A percentile compares a stretch with the other conserved stretches of the same genome.
Conservation (phyloP, 768 basidiomycete species). For the Paxillus rubicundulus region DNA sequence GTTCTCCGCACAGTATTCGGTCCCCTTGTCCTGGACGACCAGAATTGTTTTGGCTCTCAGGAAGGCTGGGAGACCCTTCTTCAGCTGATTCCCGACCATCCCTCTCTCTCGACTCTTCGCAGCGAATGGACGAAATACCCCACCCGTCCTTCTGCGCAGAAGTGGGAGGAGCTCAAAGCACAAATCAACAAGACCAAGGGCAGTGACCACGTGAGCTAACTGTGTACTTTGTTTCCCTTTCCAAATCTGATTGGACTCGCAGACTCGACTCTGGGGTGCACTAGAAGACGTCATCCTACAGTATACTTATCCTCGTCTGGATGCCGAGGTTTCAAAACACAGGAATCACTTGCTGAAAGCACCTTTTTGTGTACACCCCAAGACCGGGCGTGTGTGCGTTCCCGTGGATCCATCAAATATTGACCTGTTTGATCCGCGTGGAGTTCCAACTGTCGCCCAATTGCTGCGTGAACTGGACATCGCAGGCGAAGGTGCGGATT, state of each 20-base stretch:
- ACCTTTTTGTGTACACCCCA: constrained; percentile 96
- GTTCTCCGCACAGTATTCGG: constrained; percentile 57
- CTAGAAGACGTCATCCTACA: constrained; percentile 89
- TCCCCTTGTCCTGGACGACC: constrained; percentile 72
- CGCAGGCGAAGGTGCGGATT: constrained; percentile 60
- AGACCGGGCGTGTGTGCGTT: constrained; percentile 93
- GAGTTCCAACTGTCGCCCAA: constrained; percentile 83
- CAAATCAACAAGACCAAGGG: constrained; percentile 31
- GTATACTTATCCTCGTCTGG: constrained; percentile 94
- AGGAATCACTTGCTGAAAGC: constrained; percentile 97
- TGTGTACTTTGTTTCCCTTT: background rate
- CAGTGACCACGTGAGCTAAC: constrained; percentile 33
- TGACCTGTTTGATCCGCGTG: constrained; percentile 78
- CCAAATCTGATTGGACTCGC: background rate
- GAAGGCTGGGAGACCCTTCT: constrained; percentile 76
- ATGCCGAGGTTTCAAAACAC: constrained; percentile 96
- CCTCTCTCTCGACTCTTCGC: constrained; percentile 46
- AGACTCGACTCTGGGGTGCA: constrained; percentile 40
- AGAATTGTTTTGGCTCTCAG: constrained; percentile 74
- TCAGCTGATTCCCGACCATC: constrained; percentile 66
- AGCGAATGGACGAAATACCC: constrained; percentile 58
- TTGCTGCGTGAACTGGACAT: constrained; percentile 78
- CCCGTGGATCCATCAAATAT: constrained; percentile 78
- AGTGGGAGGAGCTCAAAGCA: constrained; percentile 68
- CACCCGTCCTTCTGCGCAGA: constrained; percentile 55